These are phyloP conservation scores for Pittosporum tobira DNA, from an alignment of 129 eudicot species.

Conservation along the genomic window DNA sequence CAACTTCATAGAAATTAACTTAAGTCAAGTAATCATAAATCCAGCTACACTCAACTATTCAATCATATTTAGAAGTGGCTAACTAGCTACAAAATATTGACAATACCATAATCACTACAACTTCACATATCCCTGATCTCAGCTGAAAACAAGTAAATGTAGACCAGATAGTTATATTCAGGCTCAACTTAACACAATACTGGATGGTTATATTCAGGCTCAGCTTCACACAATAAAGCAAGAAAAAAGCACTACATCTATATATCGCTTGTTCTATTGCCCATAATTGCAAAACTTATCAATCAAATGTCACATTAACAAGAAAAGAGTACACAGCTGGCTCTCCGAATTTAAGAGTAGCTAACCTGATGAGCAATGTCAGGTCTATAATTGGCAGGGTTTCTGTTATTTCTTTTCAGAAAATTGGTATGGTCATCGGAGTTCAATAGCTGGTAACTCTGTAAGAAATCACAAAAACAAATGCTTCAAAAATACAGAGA, in stretches of 20 bases:
- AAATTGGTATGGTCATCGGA: constrained; percentile 88
- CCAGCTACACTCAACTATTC: background rate
- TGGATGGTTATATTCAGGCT: background rate
- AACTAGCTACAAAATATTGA: background rate
- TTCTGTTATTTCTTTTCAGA: constrained; percentile 48
- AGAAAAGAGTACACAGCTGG: too few relatives aligned
- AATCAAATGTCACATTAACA: too few relatives aligned
- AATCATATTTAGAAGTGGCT: background rate
- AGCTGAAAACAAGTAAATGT: background rate
- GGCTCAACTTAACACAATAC: background rate
- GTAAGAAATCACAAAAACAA: constrained; percentile 1
- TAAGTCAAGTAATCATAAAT: background rate
- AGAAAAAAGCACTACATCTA: too few relatives aligned
- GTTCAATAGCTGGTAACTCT: constrained; percentile 78
- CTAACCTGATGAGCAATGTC: constrained; percentile 97
- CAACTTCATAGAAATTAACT: background rate
- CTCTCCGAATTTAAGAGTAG: too few relatives aligned
- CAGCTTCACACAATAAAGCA: background rate
- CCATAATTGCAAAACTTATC: too few relatives aligned
- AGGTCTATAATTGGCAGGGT: constrained; percentile 90
- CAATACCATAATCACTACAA: background rate
- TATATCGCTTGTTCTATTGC: too few relatives aligned
- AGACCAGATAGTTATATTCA: background rate
- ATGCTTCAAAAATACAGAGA: background rate
- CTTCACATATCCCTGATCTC: too few relatives aligned